These are phyloP conservation scores for Lophiotrema nucula DNA, from an alignment of 495 filamentous ascomycete species.

Conservation along the genomic window DNA sequence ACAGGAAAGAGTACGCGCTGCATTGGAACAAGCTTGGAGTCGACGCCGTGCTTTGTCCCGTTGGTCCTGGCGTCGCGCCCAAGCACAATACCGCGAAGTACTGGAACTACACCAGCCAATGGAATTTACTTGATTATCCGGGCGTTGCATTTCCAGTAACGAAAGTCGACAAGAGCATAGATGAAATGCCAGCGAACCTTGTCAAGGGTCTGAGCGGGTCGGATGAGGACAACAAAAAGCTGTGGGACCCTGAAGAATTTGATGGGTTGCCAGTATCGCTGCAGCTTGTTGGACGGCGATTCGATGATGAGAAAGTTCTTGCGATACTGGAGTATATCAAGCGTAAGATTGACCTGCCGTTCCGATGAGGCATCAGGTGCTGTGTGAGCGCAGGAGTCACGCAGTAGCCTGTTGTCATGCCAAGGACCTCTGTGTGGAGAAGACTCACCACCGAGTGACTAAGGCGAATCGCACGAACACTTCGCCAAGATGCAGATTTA, in stretches of 20 bases:
- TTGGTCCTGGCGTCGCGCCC: slow-evolving; percentile 58
- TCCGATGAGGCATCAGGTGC: no score
- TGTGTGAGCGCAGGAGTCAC: no score
- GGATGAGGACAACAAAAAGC: slow-evolving; percentile 44
- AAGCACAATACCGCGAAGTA: slow-evolving; percentile 60
- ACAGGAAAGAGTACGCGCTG: slow-evolving; percentile 57
- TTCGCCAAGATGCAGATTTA: no score
- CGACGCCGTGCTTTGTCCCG: slow-evolving; percentile 70
- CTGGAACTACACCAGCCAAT: slow-evolving; percentile 71
- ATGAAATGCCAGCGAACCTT: slow-evolving; percentile 37
- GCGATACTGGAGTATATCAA: slow-evolving; percentile 43
- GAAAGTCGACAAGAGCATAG: slow-evolving; percentile 45
- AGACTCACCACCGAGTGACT: no score
- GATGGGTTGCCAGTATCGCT: slow-evolving; percentile 41
- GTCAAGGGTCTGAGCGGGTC: slow-evolving; percentile 39
- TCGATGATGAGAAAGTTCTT: slow-evolving; percentile 50
- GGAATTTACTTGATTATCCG: slow-evolving; percentile 73
- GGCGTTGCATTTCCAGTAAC: slow-evolving; percentile 55
- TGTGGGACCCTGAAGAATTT: slow-evolving; percentile 40
- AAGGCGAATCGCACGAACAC: no score
- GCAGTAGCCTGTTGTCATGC: no score
- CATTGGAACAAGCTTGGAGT: slow-evolving; percentile 55
- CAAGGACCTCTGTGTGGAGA: no score
- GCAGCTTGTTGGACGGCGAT: slow-evolving; percentile 46
- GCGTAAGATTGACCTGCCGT: slow-evolving; percentile 32